Evolutionary conservation across 805 yeast species (phyloP).

Genomic region (Kuraishia molischiana): DNA sequence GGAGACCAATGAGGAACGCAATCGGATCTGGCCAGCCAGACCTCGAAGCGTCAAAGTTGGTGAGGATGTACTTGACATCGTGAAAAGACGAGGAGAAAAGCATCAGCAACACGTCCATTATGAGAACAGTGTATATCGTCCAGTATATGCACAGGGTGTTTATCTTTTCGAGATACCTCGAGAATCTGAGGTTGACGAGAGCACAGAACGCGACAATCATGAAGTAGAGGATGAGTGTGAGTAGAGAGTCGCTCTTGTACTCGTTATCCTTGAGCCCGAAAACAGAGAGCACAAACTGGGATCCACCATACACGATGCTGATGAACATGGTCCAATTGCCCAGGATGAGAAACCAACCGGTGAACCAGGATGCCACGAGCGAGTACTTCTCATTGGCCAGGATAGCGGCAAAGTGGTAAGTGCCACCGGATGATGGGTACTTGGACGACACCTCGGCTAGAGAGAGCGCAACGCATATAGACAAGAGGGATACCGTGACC

Average conservation of each 20-base stretch:
- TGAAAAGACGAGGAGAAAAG: conserved; percentile 51
- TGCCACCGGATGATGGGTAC: conserved; percentile 68
- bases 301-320: conserved; percentile 65
- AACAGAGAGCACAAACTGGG: conserved; percentile 61
- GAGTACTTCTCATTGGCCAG: conserved; percentile 50
- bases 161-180: conserved; percentile 50
- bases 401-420: conserved; percentile 70
- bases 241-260: conserved; percentile 44
- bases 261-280: conserved; percentile 52
- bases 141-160: conserved; percentile 64
- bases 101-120: conserved; percentile 54
- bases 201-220: conserved; percentile 50
- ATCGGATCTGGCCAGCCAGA: conserved; percentile 69
- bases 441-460: conserved; percentile 71
- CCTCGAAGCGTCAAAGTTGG: conserved; percentile 59
- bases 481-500: conserved; percentile 52
- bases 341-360: conserved; percentile 65
- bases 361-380: conserved; percentile 59
- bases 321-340: conserved; percentile 77
- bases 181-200: conserved; percentile 50
- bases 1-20: conserved; percentile 71
- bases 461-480: conserved; percentile 57
- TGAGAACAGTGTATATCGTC: conserved; percentile 62
- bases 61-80: conserved; percentile 46
- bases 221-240: conserved; percentile 49